A percentile compares a stretch with the other conserved stretches of the same genome.
phyloP scores from a whole-genome alignment of 495 filamentous ascomycete genomes.

The Podospora appendiculata region DNA sequence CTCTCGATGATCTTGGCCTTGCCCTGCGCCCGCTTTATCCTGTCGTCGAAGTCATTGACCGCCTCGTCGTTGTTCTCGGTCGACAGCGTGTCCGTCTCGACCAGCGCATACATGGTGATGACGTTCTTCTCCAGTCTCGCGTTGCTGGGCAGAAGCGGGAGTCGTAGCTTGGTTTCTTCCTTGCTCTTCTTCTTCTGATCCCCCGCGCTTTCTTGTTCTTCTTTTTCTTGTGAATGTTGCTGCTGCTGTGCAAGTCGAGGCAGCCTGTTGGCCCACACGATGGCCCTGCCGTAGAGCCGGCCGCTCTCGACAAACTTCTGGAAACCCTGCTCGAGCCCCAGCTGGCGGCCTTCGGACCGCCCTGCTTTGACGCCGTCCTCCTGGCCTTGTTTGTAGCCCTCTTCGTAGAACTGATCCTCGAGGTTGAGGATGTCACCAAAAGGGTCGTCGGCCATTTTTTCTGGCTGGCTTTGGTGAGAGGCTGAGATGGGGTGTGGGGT shows the following conservation, averaged over 20 bases:
- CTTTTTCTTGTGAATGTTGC: not conserved
- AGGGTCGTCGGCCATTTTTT: slow-evolving; percentile 33
- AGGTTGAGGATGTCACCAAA: slow-evolving; percentile 69
- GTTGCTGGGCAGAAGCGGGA: slow-evolving; percentile 42
- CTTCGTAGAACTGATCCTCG: slow-evolving; percentile 77
- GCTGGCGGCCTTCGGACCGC: slow-evolving; percentile 75
- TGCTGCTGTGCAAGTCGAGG: not conserved
- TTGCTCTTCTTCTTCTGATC: no score
- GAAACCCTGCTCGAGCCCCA: slow-evolving; percentile 89
- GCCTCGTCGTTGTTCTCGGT: slow-evolving; percentile 76
- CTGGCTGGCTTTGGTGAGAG: not conserved
- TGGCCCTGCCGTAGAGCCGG: slow-evolving; percentile 67
- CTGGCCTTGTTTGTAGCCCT: slow-evolving; percentile 70
- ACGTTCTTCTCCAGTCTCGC: slow-evolving; percentile 68
- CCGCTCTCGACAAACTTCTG: slow-evolving; percentile 82
- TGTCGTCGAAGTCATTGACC: slow-evolving; percentile 78
- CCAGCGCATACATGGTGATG: slow-evolving; percentile 60
- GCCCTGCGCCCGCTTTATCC: slow-evolving; percentile 68
- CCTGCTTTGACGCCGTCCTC: slow-evolving; percentile 75
- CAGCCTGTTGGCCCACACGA: slow-evolving; percentile 62
- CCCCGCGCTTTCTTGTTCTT: not conserved
- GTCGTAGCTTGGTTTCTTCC: not conserved
- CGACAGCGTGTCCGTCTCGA: slow-evolving; percentile 68
- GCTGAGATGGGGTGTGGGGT: no score
- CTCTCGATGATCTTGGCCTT: slow-evolving; percentile 77